A percentile compares a stretch with the other conserved stretches of the same genome.
Conservation (phyloP, 2,329 filamentous ascomycete species). For the Claviceps pazoutovae region DNA sequence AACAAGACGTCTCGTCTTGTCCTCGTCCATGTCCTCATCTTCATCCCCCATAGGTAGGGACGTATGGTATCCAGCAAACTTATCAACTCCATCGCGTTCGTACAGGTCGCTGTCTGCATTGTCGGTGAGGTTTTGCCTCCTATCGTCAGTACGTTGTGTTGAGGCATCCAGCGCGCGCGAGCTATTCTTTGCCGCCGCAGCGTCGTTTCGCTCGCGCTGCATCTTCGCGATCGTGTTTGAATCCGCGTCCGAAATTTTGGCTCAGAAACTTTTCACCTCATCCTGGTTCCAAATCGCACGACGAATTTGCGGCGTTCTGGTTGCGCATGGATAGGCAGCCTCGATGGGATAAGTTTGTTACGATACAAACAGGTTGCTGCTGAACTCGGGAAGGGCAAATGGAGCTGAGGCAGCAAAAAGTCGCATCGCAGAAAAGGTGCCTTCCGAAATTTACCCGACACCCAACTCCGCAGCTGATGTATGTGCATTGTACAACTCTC, state of each 20-base stretch:
- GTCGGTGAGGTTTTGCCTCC: conserved; percentile 84
- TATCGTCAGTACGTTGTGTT: conserved; percentile 73
- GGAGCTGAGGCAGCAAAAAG: conserved; percentile 19
- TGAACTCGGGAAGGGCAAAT: not conserved
- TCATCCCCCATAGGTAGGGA: conserved; percentile 69
- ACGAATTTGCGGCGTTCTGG: conserved; percentile 19
- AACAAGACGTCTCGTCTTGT: conserved; percentile 63
- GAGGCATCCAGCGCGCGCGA: conserved; percentile 65
- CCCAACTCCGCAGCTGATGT: not conserved
- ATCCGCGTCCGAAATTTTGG: conserved; percentile 60
- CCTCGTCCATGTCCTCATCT: conserved; percentile 66
- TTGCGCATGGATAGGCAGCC: conserved; percentile 22
- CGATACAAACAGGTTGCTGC: conserved; percentile 5
- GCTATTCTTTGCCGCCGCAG: conserved; percentile 65
- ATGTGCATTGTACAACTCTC: too few relatives aligned
- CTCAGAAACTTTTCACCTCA: conserved; percentile 23
- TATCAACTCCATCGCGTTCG: conserved; percentile 62
- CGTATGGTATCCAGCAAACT: conserved; percentile 81
- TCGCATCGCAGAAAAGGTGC: conserved; percentile 3
- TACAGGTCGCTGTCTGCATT: conserved; percentile 81
- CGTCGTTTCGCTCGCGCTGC: conserved; percentile 83
- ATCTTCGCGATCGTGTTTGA: conserved; percentile 79
- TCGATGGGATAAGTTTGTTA: conserved; percentile 9
- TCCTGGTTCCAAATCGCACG: conserved; percentile 28
- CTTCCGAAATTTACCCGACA: conserved; percentile 21